Evolutionary conservation across 805 yeast species (phyloP).

Genomic region (Wickerhamiella lipophila): DNA sequence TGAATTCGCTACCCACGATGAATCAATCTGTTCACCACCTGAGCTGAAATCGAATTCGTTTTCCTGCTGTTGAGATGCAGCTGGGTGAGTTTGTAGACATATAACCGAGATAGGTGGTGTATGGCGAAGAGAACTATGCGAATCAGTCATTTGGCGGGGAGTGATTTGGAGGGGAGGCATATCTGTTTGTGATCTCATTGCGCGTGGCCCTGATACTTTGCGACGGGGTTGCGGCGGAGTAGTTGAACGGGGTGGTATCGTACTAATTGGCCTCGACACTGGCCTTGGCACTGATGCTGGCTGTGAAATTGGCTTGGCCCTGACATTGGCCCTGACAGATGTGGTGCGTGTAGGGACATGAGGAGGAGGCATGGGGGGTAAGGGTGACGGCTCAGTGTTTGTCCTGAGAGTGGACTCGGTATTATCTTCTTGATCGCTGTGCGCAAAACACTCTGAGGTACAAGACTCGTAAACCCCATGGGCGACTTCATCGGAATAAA

Average conservation of each 20-base stretch:
- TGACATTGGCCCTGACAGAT: not conserved
- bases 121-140: not conserved
- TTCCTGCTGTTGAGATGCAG: not conserved
- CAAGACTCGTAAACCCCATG: slow-evolving; percentile 8
- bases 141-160: not conserved
- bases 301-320: not conserved
- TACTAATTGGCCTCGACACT: not conserved
- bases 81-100: too few species aligned
- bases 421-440: not conserved
- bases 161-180: slow-evolving; percentile 5
- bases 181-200: slow-evolving; percentile 2
- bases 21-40: not conserved
- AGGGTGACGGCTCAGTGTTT: not conserved
- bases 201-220: not conserved
- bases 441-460: slow-evolving; percentile 8
- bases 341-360: not conserved
- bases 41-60: not conserved
- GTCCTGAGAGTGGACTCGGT: not conserved
- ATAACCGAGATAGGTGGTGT: slow-evolving; percentile 5
- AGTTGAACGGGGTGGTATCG: too few species aligned
- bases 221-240: not conserved
- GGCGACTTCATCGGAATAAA: not conserved
- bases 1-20: not conserved
- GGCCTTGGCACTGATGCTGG: not conserved
- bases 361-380: not conserved